Percentiles rank a stretch among this genome's conserved stretches.
Evolutionary conservation across 768 basidiomycete genomes (phyloP).

Genomic region (Podaxis mareebaensis): DNA sequence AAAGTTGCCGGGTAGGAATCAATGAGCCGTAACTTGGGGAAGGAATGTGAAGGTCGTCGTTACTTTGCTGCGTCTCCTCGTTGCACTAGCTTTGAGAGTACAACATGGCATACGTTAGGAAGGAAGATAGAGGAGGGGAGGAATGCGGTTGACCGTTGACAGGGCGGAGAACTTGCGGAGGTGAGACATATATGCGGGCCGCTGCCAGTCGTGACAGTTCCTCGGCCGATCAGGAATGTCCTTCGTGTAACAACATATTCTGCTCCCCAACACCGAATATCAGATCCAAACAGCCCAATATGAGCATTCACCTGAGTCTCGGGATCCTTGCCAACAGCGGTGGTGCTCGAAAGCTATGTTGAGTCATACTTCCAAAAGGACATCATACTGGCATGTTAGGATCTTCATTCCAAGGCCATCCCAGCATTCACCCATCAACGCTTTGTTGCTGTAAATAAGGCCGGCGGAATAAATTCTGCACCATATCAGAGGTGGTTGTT

Average conservation of each 20-base stretch:
- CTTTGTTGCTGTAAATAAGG: too few species aligned
- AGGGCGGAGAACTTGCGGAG: background rate
- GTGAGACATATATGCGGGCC: background rate
- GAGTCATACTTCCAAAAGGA: background rate
- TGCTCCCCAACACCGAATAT: background rate
- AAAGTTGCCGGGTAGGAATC: background rate
- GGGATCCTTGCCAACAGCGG: background rate
- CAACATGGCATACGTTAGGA: background rate
- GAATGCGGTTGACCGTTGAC: background rate
- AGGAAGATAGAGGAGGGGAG: background rate
- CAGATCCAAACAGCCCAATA: background rate
- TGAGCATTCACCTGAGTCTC: background rate
- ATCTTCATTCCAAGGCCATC: too few species aligned
- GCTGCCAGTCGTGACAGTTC: background rate
- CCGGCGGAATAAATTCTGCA: background rate
- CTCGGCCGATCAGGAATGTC: background rate
- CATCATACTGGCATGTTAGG: background rate
- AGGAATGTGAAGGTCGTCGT: background rate
- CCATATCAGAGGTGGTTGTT: background rate
- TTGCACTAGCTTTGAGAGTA: background rate
- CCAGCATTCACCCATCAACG: background rate
- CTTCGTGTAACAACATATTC: background rate
- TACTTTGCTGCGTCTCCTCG: background rate
- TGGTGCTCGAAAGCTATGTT: background rate
- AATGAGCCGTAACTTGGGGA: background rate